Base-by-base conservation (phyloP, 805 yeast genomes). In the Danielia oregonensis region DNA sequence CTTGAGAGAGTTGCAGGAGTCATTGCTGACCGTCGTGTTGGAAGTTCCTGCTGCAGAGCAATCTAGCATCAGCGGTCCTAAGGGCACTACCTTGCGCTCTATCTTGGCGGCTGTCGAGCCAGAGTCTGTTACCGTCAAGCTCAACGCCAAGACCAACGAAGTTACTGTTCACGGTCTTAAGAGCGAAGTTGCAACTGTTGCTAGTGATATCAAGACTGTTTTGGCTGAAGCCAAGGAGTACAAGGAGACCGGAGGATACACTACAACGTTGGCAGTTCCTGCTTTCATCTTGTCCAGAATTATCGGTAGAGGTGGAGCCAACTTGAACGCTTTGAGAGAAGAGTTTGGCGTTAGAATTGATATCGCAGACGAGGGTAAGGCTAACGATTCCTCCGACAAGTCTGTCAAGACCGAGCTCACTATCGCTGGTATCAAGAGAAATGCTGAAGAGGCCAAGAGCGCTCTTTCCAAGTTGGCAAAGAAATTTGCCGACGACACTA, bases 301-400 rank as follows among this genome's bases (percentile, higher is more conserved):
- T 35, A 87, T 93, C 59, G 99, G 99, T 47, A 84, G 82, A 55
- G 84, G 78, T 41, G 98, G 99, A 36, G 65, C 86, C 27, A 78
- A 79, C 54, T 63, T 93, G 53, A 75, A 76, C 47, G 66, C 75
- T 32, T 58, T 87, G 40, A 73, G 83, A 43, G 86, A 83, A 7
- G 82, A 84, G 51, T 86, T 70, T 50, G 86, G 80, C 30, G 86
- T 85, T 46, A 74, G 73, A 47, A 72, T 93, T 42, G 95, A 89
- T 51, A 79, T 87, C 35, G 77, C 75, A 33, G 43, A 40, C 16
- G 66, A 63, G 10, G 72, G 65, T 27, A 74, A 76, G 23, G 51
- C 59, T 17, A 60, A 58, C 23, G 54, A 52, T 18, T 44, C 46
- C 10, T 49, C 35, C 22, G 48, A 43, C 40, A 48, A 52, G 42